Evolutionary conservation across 2,329 filamentous ascomycete species (phyloP), one percentile per base, ranked within the genome.

Genomic region (Diaporthe nobilis): DNA sequence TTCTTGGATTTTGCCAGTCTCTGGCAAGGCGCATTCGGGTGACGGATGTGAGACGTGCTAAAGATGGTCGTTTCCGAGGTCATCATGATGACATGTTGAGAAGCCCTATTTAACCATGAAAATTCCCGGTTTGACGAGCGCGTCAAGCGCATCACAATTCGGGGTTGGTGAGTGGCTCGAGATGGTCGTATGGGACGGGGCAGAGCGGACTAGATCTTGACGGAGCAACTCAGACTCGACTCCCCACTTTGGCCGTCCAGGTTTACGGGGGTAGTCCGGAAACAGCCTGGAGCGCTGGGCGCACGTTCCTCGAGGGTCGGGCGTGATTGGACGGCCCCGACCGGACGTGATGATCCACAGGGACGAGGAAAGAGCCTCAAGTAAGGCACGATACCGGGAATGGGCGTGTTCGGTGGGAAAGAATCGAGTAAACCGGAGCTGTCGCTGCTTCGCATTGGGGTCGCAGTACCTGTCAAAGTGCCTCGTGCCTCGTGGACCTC

Each of bases 341-440:
- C 34, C 6, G 39, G 34, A 37, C 42, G 22, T 17, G 42, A 37
- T 61, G 58, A 61, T 61, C 13, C 37, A 22, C 37, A 42, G 58
- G 9, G 37, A 28, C 47, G 49, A 70, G 34, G 65, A 55, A 70
- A 70, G 65, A 70, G 65, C 65, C 65, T 70, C 65, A 55, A 55
- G 49, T 15, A 70, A 20, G 34, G 65, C 47, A 70, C 34, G 31
- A 55, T 55, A 70, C 49, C 34, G 65, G 65, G 65, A 28, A 68
- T 42, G 47, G 47, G 34, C 22, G 49, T 25, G 31, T 42, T 55
- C 6, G 65, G 65, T 47, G 47, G 65, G 47, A 68, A 51, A 53
- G 31, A 68, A 68, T 42, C 7, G 31, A 53, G 65, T 28, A 53
- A 51, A 39, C 31, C 28, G 44, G 31, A 51, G 63, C n/a, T 37